Percentiles rank a stretch among this genome's conserved stretches.
phyloP scores from a whole-genome alignment of 2,329 filamentous ascomycete genomes.

The Elsinoe batatas region DNA sequence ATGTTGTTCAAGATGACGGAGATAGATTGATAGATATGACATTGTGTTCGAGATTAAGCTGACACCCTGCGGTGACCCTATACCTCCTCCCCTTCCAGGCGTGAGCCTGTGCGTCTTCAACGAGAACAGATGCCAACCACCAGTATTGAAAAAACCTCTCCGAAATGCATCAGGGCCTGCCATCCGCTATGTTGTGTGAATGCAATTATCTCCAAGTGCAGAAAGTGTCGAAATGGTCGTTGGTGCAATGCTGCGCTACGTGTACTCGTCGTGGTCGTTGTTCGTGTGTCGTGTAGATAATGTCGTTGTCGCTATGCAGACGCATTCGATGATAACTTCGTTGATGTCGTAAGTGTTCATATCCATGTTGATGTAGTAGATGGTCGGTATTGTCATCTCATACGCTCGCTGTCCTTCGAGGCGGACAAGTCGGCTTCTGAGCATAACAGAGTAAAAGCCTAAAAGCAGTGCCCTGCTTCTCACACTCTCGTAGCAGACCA shows the following conservation, averaged over 20 bases:
- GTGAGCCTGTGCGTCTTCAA: conserved; percentile 8
- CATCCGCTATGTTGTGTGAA: not conserved
- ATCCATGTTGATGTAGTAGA: not conserved
- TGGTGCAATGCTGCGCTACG: conserved; percentile 1
- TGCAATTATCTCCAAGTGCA: not conserved
- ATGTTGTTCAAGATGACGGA: not conserved
- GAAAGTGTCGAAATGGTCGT: not conserved
- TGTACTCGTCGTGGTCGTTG: not conserved
- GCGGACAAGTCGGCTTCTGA: conserved; percentile 55
- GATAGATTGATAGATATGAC: too few relatives aligned
- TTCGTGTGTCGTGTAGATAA: not conserved
- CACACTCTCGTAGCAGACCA: conserved; percentile 69
- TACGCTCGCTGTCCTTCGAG: conserved; percentile 41
- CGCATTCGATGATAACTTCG: not conserved
- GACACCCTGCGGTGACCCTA: not conserved
- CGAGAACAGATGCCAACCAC: too few relatives aligned
- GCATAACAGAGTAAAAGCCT: conserved; percentile 88
- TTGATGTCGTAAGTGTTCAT: conserved; percentile 2
- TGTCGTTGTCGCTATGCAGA: not conserved
- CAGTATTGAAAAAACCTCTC: not conserved
- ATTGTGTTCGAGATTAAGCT: too few relatives aligned
- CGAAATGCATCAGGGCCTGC: conserved; percentile 5
- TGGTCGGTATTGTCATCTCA: conserved; percentile 21
- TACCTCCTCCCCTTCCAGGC: not conserved
- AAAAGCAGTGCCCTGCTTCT: conserved; percentile 75